phyloP scores from a whole-genome alignment of 805 yeast species.

The Soucietia sequanensis region DNA sequence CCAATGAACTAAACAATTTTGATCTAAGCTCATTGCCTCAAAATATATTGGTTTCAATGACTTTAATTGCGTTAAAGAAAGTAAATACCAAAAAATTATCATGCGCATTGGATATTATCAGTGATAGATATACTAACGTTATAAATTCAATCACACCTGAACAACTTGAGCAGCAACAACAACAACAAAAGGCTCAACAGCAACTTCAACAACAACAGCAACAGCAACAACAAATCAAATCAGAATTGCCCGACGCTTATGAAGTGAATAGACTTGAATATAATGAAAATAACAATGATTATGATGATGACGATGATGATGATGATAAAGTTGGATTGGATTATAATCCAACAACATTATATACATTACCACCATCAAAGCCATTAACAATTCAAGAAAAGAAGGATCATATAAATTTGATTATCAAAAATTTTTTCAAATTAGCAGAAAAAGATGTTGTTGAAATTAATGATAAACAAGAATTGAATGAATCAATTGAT shows the following conservation, averaged over 20 bases:
- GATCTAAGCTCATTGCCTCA: conserved; percentile 70
- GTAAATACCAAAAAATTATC: conserved; percentile 53
- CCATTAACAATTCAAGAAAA: conserved; percentile 53
- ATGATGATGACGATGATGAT: conserved; percentile 23
- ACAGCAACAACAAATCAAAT: conserved; percentile 6
- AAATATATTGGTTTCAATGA: conserved; percentile 62
- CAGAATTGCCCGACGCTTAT: conserved; percentile 1
- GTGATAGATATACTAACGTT: conserved; percentile 58
- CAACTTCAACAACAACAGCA: no score
- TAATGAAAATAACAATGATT: conserved; percentile 7
- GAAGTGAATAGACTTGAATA: not conserved
- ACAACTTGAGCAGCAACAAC: conserved; percentile 1
- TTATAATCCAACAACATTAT: conserved; percentile 41
- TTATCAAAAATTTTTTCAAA: conserved; percentile 58
- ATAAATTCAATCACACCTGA: conserved; percentile 7
- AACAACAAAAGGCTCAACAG: not conserved
- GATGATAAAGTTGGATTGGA: conserved; percentile 33
- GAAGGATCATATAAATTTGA: conserved; percentile 52
- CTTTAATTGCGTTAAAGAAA: conserved; percentile 60
- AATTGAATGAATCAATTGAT: conserved; percentile 9
- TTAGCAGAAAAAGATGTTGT: conserved; percentile 35
- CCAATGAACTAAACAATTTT: conserved; percentile 61
- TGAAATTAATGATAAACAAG: conserved; percentile 11
- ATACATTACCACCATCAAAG: conserved; percentile 58
- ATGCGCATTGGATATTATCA: conserved; percentile 67